Evolutionary conservation across 1,139 yeast genomes (phyloP), one percentile per base, ranked within the genome.

Genomic region (Protomyces arabidopsidicola): DNA sequence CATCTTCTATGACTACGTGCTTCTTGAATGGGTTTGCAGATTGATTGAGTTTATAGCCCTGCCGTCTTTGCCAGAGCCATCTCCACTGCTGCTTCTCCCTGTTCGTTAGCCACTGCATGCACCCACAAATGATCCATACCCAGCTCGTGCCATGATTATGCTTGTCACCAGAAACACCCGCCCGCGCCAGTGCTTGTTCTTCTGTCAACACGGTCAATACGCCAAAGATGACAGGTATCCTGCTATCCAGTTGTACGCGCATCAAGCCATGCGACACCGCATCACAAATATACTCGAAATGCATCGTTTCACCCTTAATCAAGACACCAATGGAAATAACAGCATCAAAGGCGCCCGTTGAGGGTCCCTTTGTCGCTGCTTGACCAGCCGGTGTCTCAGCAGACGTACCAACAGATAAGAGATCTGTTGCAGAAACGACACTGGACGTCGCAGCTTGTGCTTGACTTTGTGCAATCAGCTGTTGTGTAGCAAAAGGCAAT

Each of bases 91-190:
- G 62, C 62, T 22, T 93, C 98, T 45, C 93, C 48, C 48, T 42
- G 48, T 3, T 42, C 16, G 24, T 42, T 42, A 42, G 48, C 48
- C 22, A 18, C 18, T 12, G 5, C 9, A 96, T n/a, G 98, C 98
- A 66, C 97, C 97, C 54, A 95, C 93, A 71, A 2, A 14, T 10
- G 24, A 18, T 16, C 12, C 48, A 3, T 42, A 96, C 98, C 98
- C 98, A 93, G 76, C 93, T 98, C 72, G 84, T 90, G 68, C 98
- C 98, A 73, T 93, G 98, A 78, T 93, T 93, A 76, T 93, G 98
- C 34, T 79, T 81, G 57, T 86, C 89, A 36, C 78, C 78, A 67
- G 86, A 82, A 68, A 93, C 77, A n/a, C 98, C 98, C 10, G 98
- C 96, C 76, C 98, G 85, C 39, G 86, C 86, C 70, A 86, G 82